A percentile compares a stretch with the other conserved stretches of the same genome.
phyloP scores from a whole-genome alignment of 306 rosid species.

The Castanea crenata region DNA sequence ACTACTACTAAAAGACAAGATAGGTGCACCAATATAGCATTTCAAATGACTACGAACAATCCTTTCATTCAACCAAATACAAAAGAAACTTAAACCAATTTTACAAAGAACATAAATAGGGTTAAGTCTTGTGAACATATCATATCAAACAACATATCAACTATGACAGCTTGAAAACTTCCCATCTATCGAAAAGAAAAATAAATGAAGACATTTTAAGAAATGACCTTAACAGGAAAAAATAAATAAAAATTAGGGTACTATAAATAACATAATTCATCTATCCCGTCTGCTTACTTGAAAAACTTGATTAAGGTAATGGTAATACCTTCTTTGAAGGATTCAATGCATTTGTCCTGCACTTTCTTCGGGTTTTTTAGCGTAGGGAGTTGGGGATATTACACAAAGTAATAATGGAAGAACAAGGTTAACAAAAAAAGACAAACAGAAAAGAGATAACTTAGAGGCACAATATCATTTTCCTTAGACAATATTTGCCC shows the following conservation, averaged over 20 bases:
- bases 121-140: background rate
- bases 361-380: conserved; percentile 24
- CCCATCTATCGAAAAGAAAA: conserved; percentile 3
- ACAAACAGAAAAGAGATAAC: too few relatives aligned
- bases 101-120: conserved; percentile 4
- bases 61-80: background rate
- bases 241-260: background rate
- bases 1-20: too few relatives aligned
- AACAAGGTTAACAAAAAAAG: too few relatives aligned
- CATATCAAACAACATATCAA: conserved; percentile 25
- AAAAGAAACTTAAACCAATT: background rate
- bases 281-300: conserved; percentile 13
- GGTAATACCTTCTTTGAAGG: conserved; percentile 27
- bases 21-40: background rate
- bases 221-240: conserved; percentile 23
- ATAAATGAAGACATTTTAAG: background rate
- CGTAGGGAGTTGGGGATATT: background rate
- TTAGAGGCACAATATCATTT: too few relatives aligned
- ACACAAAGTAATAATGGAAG: too few relatives aligned
- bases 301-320: conserved; percentile 13
- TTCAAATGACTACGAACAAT: background rate
- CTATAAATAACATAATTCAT: conserved; percentile 30
- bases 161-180: conserved; percentile 11
- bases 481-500: too few relatives aligned
- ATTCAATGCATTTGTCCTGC: conserved; percentile 24